Evolutionary conservation across 345 rosid genomes (phyloP).

Genomic region (Excoecaria cochinchinensis): DNA sequence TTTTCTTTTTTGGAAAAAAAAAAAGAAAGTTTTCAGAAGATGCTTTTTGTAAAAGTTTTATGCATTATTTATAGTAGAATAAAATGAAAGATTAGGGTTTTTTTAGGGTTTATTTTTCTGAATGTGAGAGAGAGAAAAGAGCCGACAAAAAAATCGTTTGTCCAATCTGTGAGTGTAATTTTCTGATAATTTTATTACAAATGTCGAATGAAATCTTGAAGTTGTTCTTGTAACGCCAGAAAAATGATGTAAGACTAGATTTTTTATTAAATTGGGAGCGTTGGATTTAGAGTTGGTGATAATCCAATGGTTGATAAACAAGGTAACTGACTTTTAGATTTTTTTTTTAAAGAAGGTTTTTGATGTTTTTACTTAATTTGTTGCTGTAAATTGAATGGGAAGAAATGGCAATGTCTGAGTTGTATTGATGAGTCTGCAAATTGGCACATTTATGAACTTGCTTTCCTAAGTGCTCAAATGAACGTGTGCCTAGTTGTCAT

Average conservation of each 20-base stretch:
- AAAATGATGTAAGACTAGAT: not conserved
- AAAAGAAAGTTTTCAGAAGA: too few species aligned
- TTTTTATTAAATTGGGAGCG: not conserved
- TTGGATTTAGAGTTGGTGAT: constrained; percentile 10
- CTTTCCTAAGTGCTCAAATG: not conserved
- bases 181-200: not conserved
- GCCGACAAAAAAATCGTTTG: not conserved
- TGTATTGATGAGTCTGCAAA: constrained; percentile 1
- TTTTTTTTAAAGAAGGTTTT: constrained; percentile 1
- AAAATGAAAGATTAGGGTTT: not conserved
- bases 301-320: constrained; percentile 1
- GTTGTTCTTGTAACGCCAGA: constrained; percentile 4
- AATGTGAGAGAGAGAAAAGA: not conserved
- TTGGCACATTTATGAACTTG: not conserved
- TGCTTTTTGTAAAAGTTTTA: not conserved
- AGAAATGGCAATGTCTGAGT: constrained; percentile 1
- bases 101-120: not conserved
- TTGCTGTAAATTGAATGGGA: not conserved
- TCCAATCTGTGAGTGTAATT: constrained; percentile 5
- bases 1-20: too few species aligned
- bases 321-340: not conserved
- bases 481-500: not conserved
- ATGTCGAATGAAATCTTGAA: constrained; percentile 8
- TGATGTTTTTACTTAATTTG: not conserved
- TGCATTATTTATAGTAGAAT: not conserved